Percentiles rank a stretch among this genome's conserved stretches.
phyloP scores from a whole-genome alignment of 2,329 filamentous ascomycete genomes.

The Sordariomycetes sp. region DNA sequence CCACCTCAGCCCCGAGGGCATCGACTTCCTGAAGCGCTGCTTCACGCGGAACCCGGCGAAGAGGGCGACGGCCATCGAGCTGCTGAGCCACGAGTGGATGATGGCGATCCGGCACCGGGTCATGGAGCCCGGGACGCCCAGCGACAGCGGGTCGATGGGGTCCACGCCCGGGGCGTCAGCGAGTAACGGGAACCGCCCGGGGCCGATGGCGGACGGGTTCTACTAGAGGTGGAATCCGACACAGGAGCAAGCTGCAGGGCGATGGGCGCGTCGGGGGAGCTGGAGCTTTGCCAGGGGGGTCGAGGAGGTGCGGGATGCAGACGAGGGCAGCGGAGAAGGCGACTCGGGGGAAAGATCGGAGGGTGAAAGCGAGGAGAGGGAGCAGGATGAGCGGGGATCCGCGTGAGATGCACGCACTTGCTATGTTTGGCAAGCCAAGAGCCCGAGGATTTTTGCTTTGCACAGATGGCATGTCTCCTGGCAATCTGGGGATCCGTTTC shows the following conservation, averaged over 20 bases:
- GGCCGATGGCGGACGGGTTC: background rate
- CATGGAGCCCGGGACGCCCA: conserved; percentile 53
- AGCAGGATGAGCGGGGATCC: background rate
- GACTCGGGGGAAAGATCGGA: background rate
- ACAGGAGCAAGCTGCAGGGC: background rate
- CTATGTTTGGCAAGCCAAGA: background rate
- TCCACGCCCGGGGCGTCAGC: background rate
- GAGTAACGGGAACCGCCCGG: background rate
- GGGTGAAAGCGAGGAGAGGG: background rate
- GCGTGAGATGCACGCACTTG: background rate
- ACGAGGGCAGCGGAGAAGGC: background rate
- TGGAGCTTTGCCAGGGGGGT: background rate
- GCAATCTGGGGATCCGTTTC: too few species aligned
- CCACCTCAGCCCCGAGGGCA: conserved; percentile 72
- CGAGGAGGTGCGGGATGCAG: background rate
- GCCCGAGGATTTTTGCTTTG: too few species aligned
- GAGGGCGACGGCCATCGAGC: conserved; percentile 72
- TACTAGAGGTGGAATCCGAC: conserved; percentile 1
- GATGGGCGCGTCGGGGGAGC: background rate
- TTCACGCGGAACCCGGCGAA: conserved; percentile 76
- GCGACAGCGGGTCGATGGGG: conserved; percentile 35
- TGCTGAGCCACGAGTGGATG: conserved; percentile 91
- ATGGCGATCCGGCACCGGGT: conserved; percentile 55
- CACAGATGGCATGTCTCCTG: too few species aligned
- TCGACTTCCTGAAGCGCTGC: conserved; percentile 81